Evolutionary conservation across 208 protist species (phyloP).

Genomic region (Trypanosoma platydactyli): DNA sequence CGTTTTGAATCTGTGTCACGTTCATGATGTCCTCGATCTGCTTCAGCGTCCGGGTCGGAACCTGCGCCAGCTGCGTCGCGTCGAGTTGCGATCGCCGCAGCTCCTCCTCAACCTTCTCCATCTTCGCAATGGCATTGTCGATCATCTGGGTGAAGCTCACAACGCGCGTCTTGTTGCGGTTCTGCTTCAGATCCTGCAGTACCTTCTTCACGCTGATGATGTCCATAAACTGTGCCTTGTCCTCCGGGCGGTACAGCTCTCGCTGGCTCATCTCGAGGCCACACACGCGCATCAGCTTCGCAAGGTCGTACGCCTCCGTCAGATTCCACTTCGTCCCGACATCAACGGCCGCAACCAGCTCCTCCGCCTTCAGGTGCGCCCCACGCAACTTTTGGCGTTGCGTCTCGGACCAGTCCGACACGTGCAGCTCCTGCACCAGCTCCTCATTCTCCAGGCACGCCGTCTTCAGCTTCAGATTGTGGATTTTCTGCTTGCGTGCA

Average conservation of each 20-base stretch:
- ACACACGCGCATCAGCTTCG: slow-evolving; percentile 78
- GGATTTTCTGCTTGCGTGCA: slow-evolving; percentile 85
- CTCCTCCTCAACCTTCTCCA: slow-evolving; percentile 85
- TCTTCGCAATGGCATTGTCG: slow-evolving; percentile 76
- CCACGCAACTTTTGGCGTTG: slow-evolving; percentile 75
- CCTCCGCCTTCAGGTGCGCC: slow-evolving; percentile 74
- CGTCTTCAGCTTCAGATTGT: slow-evolving; percentile 89
- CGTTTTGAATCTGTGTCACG: slow-evolving; percentile 72
- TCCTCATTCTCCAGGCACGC: slow-evolving; percentile 80
- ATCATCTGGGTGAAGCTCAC: slow-evolving; percentile 80
- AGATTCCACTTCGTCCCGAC: slow-evolving; percentile 84
- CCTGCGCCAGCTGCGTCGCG: slow-evolving; percentile 68
- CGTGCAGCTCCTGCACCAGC: slow-evolving; percentile 80
- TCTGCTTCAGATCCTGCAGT: slow-evolving; percentile 75
- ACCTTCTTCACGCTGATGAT: slow-evolving; percentile 78
- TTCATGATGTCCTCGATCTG: slow-evolving; percentile 83
- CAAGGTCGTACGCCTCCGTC: slow-evolving; percentile 78
- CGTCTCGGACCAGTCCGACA: slow-evolving; percentile 82
- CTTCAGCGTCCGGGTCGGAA: slow-evolving; percentile 66
- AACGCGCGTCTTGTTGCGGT: slow-evolving; percentile 81
- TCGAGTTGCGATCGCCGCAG: slow-evolving; percentile 61
- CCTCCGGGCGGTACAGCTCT: slow-evolving; percentile 77
- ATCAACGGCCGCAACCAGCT: slow-evolving; percentile 69
- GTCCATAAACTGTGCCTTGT: slow-evolving; percentile 78
- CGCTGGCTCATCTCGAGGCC: slow-evolving; percentile 64